Percentiles rank a stretch among this genome's conserved stretches.
Evolutionary conservation across 345 rosid genomes (phyloP).

Genomic region (Erucastrum elatum): DNA sequence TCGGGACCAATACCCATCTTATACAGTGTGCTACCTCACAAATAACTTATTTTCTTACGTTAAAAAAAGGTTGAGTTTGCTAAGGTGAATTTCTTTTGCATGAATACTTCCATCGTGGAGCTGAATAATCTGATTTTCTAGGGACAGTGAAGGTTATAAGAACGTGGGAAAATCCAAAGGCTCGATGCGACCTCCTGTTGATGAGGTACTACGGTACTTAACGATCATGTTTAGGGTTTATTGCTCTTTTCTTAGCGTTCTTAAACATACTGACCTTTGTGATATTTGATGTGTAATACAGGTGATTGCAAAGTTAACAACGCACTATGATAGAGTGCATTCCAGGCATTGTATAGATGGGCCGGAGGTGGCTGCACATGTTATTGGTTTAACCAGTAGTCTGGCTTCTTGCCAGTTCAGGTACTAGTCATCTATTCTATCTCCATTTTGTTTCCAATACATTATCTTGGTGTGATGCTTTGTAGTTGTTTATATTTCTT

Average conservation of each 20-base stretch:
- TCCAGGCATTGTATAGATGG: slow-evolving; percentile 82
- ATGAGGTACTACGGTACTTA: slow-evolving; percentile 55
- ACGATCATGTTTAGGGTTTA: not conserved
- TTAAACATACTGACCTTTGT: not conserved
- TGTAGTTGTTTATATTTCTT: not conserved
- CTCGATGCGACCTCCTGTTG: slow-evolving; percentile 76
- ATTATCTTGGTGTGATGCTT: not conserved
- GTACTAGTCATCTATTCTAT: slow-evolving; percentile 34
- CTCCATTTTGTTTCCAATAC: not conserved
- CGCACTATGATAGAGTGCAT: slow-evolving; percentile 66
- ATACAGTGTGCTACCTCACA: slow-evolving; percentile 76
- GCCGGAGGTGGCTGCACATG: slow-evolving; percentile 86
- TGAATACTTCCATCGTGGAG: not conserved
- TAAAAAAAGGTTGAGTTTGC: slow-evolving; percentile 59
- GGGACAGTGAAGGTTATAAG: slow-evolving; percentile 79
- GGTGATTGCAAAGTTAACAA: slow-evolving; percentile 71
- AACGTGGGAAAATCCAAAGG: slow-evolving; percentile 25
- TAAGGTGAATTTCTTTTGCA: slow-evolving; percentile 10
- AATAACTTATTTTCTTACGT: slow-evolving; percentile 72
- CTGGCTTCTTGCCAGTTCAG: slow-evolving; percentile 82
- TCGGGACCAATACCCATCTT: slow-evolving; percentile 63
- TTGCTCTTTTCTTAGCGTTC: not conserved
- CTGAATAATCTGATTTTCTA: slow-evolving; percentile 31
- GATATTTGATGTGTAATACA: slow-evolving; percentile 36
- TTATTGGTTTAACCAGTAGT: slow-evolving; percentile 71